Evolutionary conservation across 2,329 filamentous ascomycete genomes (phyloP).

Genomic region (Aspergillus costaricaensis): DNA sequence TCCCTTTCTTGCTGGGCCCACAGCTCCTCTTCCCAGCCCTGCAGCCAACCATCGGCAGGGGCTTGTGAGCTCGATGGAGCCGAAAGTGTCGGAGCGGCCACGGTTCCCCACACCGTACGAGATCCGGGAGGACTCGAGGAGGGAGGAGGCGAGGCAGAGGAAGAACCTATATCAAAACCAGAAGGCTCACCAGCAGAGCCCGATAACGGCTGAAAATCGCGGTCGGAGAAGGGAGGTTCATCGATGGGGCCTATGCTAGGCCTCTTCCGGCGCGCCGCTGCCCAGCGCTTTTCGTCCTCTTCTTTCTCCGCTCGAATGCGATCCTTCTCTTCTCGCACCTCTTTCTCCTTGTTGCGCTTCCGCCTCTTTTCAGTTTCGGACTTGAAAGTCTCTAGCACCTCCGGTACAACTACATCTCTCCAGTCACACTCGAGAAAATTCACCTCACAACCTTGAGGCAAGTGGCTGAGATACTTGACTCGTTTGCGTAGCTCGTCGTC

Average conservation of each 20-base stretch:
- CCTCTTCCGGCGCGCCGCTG: conserved; percentile 65
- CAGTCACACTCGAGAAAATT: conserved; percentile 92
- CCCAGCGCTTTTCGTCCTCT: conserved; percentile 69
- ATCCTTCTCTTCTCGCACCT: conserved; percentile 82
- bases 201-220: conserved; percentile 67
- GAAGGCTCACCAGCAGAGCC: conserved; percentile 34
- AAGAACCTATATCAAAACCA: conserved; percentile 32
- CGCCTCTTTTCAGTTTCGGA: conserved; percentile 74
- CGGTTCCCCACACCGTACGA: conserved; percentile 92
- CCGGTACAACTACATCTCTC: conserved; percentile 80
- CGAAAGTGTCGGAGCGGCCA: conserved; percentile 61
- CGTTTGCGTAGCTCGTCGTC: conserved; percentile 82
- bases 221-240: conserved; percentile 55
- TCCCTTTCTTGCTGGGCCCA: conserved; percentile 60
- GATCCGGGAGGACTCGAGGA: conserved; percentile 76
- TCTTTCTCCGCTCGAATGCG: conserved; percentile 77
- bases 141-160: conserved; percentile 56
- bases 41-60: conserved; percentile 75
- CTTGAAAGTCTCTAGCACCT: conserved; percentile 74
- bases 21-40: conserved; percentile 78
- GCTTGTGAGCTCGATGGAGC: conserved; percentile 52
- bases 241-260: conserved; percentile 50
- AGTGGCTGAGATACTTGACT: conserved; percentile 81
- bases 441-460: conserved; percentile 88
- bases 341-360: conserved; percentile 79